phyloP scores from a whole-genome alignment of 305 asterid genomes.

The Fraxinus dipetala region DNA sequence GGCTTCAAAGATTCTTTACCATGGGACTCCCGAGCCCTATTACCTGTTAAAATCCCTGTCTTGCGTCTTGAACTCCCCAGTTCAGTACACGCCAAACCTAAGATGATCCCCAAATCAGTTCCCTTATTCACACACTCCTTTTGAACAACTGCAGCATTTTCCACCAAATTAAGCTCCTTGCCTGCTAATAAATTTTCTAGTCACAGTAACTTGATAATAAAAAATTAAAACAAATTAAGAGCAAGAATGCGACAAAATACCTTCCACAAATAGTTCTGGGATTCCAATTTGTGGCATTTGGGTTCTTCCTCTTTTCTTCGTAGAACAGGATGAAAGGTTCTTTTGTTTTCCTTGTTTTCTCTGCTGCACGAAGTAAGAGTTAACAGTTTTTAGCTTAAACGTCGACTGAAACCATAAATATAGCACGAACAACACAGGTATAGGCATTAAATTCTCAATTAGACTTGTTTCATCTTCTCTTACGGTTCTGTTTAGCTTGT shows the following conservation, averaged over 20 bases:
- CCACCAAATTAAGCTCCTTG: slow-evolving; percentile 28
- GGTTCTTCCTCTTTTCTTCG: slow-evolving; percentile 26
- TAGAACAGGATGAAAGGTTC: slow-evolving; percentile 20
- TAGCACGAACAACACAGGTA: not conserved
- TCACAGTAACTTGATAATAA: slow-evolving; percentile 19
- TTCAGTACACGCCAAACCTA: slow-evolving; percentile 65
- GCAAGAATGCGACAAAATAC: slow-evolving; percentile 25
- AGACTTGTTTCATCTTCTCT: not conserved
- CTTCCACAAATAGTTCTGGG: slow-evolving; percentile 28
- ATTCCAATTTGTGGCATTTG: slow-evolving; percentile 22
- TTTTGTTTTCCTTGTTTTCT: slow-evolving; percentile 40
- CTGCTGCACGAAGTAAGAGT: slow-evolving; percentile 36
- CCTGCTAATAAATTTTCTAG: slow-evolving; percentile 19
- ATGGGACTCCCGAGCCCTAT: slow-evolving; percentile 22
- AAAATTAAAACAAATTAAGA: not conserved
- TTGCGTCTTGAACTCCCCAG: slow-evolving; percentile 29
- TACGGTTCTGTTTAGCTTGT: not conserved
- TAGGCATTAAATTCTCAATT: not conserved
- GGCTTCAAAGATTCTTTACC: slow-evolving; percentile 29
- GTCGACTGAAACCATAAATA: not conserved
- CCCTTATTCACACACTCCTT: slow-evolving; percentile 26
- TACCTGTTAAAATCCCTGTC: slow-evolving; percentile 26
- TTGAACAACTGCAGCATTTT: slow-evolving; percentile 35
- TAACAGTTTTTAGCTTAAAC: slow-evolving; percentile 7
- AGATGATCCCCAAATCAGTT: slow-evolving; percentile 39